Percentiles rank a stretch among this genome's conserved stretches.
Conservation (phyloP, 2,329 filamentous ascomycete genomes). For the Phaeomoniella chlamydospora region DNA sequence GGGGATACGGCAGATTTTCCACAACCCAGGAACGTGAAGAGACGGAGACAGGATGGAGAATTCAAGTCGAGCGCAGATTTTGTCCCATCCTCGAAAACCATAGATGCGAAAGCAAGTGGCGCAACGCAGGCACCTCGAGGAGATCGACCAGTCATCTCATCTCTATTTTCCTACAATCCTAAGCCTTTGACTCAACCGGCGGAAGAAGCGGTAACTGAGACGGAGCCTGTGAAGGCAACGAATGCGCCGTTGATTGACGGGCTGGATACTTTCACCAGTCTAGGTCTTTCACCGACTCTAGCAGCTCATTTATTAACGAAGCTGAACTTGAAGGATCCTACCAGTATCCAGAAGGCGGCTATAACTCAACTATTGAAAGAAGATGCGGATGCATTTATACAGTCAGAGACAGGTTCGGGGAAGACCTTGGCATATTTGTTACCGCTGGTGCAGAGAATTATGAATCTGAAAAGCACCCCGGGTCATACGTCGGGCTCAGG, state of each 20-base stretch:
- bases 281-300: constrained; percentile 68
- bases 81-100: neutral
- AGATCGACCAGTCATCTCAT: constrained; percentile 61
- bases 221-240: constrained; percentile 54
- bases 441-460: constrained; percentile 77
- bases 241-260: constrained; percentile 83
- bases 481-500: constrained; percentile 14
- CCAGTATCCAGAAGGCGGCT: constrained; percentile 84
- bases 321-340: constrained; percentile 78
- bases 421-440: constrained; percentile 95
- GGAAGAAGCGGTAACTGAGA: constrained; percentile 20
- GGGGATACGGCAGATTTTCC: constrained; percentile 4
- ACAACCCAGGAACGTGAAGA: constrained; percentile 20
- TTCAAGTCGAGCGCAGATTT: constrained; percentile 14
- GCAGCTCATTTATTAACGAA: constrained; percentile 74
- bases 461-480: constrained; percentile 42
- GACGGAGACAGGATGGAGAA: constrained; percentile 25
- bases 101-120: neutral
- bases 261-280: constrained; percentile 68
- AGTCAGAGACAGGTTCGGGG: constrained; percentile 92
- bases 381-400: constrained; percentile 84
- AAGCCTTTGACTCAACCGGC: constrained; percentile 33
- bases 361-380: constrained; percentile 66
- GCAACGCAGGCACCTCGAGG: constrained; percentile 14
- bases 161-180: constrained; percentile 85